Conservation (phyloP, 352 stramenopile genomes). For the Globisporangium perplexum region DNA sequence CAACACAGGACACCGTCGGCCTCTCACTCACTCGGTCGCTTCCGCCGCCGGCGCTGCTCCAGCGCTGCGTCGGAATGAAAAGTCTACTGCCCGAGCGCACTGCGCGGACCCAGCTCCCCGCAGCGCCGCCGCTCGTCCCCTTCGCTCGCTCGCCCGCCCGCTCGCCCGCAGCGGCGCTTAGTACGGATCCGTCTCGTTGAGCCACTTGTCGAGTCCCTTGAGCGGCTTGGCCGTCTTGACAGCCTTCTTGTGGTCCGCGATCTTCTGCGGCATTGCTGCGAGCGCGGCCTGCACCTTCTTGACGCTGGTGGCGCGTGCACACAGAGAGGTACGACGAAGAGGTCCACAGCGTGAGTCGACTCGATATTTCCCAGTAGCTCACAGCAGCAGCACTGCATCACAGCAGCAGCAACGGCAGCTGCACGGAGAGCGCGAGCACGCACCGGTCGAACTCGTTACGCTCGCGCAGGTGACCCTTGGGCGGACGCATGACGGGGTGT, state of each 20-base stretch:
- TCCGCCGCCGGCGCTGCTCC: background rate
- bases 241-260: slow-evolving; percentile 84
- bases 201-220: slow-evolving; percentile 86
- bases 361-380: too few species aligned
- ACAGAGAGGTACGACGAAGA: background rate
- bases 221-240: slow-evolving; percentile 78
- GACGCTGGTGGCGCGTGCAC: slow-evolving; percentile 27
- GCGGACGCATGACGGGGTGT: slow-evolving; percentile 81
- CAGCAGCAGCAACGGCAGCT: background rate
- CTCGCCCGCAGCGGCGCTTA: slow-evolving; percentile 16
- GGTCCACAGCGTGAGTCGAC: background rate
- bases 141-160: background rate
- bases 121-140: background rate
- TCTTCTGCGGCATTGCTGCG: slow-evolving; percentile 78
- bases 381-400: background rate
- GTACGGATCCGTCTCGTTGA: slow-evolving; percentile 80
- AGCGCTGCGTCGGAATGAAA: background rate
- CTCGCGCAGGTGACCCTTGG: slow-evolving; percentile 77
- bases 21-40: background rate
- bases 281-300: slow-evolving; percentile 85
- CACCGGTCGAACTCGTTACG: slow-evolving; percentile 80
- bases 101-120: background rate
- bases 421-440: slow-evolving; percentile 5
- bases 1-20: too few species aligned
- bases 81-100: background rate